phyloP scores from a whole-genome alignment of 495 filamentous ascomycete species.

The Margaritispora aquatica region DNA sequence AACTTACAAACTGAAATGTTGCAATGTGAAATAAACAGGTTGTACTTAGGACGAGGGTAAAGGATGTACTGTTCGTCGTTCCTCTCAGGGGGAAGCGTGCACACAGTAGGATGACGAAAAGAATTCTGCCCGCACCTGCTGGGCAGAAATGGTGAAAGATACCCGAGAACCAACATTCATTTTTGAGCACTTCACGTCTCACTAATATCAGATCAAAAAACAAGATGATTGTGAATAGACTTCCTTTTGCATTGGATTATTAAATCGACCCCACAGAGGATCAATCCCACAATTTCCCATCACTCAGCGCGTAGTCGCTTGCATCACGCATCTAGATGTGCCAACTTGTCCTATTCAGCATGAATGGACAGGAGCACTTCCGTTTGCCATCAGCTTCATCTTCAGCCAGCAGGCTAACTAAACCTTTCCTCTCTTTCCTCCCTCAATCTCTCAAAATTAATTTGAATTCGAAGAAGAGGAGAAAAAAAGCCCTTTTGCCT shows the following conservation, averaged over 20 bases:
- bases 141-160: not conserved
- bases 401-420: constrained; percentile 9
- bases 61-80: no score
- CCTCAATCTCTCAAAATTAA: no score
- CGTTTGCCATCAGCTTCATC: constrained; percentile 21
- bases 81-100: no score
- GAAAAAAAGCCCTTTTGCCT: constrained; percentile 7
- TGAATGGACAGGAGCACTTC: constrained; percentile 27
- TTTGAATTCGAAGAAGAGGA: no score
- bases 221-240: not conserved
- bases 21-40: no score
- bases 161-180: not conserved
- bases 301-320: constrained; percentile 6
- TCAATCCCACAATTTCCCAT: constrained; percentile 6
- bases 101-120: no score
- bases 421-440: constrained; percentile 2
- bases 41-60: no score
- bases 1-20: no score
- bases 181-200: not conserved
- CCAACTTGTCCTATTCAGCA: constrained; percentile 12
- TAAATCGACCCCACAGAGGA: not conserved
- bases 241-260: constrained; percentile 1
- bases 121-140: no score
- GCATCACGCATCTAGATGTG: not conserved
- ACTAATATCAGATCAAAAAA: not conserved